Base-by-base conservation (phyloP, 257 asterid species). In the Sherardia arvensis region DNA sequence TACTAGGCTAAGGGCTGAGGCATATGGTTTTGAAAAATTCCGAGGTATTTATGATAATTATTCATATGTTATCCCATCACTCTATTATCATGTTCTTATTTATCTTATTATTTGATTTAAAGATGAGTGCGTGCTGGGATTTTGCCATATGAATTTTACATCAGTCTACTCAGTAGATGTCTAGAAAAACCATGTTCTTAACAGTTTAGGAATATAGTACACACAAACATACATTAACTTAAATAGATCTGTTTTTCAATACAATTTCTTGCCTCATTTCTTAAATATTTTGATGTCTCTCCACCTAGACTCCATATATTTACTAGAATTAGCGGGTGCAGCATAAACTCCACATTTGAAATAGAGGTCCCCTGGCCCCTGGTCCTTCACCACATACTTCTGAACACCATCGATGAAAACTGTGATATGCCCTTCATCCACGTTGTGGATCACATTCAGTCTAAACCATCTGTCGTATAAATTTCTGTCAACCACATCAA, bases 271-370 rank as follows among this genome's bases (percentile, higher is more conserved):
- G 23, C 62, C 62, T 55, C 59, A 60, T 32, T 71, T 71, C 22
- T 59, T 71, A 57, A 64, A 71, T 47, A 63, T 68, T 30, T 28
- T 68, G 36, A 73, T 65, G 10, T 53, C 30, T 65, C 33, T 69
- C 72, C 72, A 69, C 40, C 72, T 74, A 45, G 72, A 69, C 51
- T 74, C 75, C 72, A 65, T 65, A 10, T 69, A 53, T 9, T 53
- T 53, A 55, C 74, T 69, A 1, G 64, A 49, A 8, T 47, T 56
- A 25, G 69, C 64, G 4, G 74, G 76, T 7, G 81, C 77, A 22
- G 72, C 80, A 67, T 75, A 75, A 21, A 75, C 76, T 18, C 84
- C 78, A 68, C 80, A 75, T 49, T 75, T 75, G 74, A 79, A 79
- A 61, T 72, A 61, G 53, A 72, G 55, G 28, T 75, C 70, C 4